Conservation (phyloP, 1,284 basidiomycete species). For the Dichomitus squalens region DNA sequence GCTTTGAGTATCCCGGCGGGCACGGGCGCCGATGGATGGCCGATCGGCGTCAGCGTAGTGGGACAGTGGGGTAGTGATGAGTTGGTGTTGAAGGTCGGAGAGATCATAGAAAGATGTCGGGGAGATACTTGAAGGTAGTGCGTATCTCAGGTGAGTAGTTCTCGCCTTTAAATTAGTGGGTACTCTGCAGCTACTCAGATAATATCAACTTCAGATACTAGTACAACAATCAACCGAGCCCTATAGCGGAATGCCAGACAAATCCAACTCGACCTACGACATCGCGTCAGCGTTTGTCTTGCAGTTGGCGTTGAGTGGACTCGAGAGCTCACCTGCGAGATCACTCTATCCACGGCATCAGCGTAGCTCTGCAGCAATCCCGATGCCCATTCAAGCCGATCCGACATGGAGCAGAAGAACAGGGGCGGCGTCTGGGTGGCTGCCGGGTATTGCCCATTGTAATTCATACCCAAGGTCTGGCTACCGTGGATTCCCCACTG, state of each 20-base stretch:
- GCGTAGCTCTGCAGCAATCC: background rate
- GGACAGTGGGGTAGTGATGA: slow-evolving; percentile 91
- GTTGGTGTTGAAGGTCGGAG: slow-evolving; percentile 60
- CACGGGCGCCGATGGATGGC: slow-evolving; percentile 67
- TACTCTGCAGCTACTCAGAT: too few relatives aligned
- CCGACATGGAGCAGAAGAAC: background rate
- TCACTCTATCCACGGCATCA: background rate
- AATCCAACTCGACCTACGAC: background rate
- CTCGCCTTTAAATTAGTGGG: too few relatives aligned
- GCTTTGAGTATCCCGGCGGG: slow-evolving; percentile 76
- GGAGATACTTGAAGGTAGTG: too few relatives aligned
- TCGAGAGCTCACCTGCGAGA: background rate
- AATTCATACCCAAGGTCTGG: background rate
- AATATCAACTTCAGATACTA: too few relatives aligned
- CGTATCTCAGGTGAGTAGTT: too few relatives aligned
- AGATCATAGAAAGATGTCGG: slow-evolving; percentile 29
- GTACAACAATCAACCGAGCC: too few relatives aligned
- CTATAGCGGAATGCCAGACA: background rate
- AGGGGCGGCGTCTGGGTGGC: background rate
- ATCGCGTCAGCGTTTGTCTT: background rate
- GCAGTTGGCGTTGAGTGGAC: too few relatives aligned
- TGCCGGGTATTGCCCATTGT: background rate
- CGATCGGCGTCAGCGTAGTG: slow-evolving; percentile 83
- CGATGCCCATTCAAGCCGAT: background rate
- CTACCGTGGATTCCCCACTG: too few relatives aligned